These are phyloP conservation scores for Diacronema lutheri DNA, from an alignment of 78 protist genomes.

Conservation along the genomic window DNA sequence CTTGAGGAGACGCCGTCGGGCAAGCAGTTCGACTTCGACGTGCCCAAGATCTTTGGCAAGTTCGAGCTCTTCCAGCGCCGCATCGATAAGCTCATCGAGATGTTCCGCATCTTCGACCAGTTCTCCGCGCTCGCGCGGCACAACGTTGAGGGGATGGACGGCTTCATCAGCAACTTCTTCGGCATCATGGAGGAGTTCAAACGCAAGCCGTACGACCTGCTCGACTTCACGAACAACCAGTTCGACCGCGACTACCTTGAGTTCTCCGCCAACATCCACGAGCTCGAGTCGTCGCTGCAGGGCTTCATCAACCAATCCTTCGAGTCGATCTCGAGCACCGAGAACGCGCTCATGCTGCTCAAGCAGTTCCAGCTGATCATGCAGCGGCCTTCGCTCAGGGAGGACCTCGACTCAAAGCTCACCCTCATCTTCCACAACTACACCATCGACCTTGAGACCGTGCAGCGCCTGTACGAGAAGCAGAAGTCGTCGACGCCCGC, in stretches of 20 bases:
- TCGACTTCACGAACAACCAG: constrained; percentile 24
- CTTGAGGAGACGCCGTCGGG: constrained; percentile 44
- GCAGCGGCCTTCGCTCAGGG: constrained; percentile 41
- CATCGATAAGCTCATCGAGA: constrained; percentile 57
- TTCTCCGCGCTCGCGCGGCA: constrained; percentile 37
- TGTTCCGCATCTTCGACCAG: constrained; percentile 60
- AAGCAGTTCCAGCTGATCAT: constrained; percentile 59
- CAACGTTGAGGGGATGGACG: constrained; percentile 60
- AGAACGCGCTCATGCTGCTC: constrained; percentile 56
- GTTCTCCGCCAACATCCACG: constrained; percentile 44
- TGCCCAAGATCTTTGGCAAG: constrained; percentile 68
- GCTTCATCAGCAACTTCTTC: constrained; percentile 31
- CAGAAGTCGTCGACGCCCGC: constrained; percentile 61
- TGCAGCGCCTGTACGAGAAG: constrained; percentile 59
- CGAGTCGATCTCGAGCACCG: constrained; percentile 45
- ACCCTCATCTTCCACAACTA: constrained; percentile 63
- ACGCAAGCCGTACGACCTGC: constrained; percentile 66
- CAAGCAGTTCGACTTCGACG: constrained; percentile 66
- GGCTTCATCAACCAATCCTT: constrained; percentile 62
- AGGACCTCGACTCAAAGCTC: constrained; percentile 62
- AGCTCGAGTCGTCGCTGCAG: constrained; percentile 24
- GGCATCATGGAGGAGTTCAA: constrained; percentile 39
- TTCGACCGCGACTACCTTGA: constrained; percentile 71
- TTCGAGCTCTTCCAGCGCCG: constrained; percentile 73
- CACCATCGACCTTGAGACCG: constrained; percentile 63